Evolutionary conservation across 441 rosid genomes (phyloP), one percentile per base, ranked within the genome.

Genomic region (Monsonia emarginata): DNA sequence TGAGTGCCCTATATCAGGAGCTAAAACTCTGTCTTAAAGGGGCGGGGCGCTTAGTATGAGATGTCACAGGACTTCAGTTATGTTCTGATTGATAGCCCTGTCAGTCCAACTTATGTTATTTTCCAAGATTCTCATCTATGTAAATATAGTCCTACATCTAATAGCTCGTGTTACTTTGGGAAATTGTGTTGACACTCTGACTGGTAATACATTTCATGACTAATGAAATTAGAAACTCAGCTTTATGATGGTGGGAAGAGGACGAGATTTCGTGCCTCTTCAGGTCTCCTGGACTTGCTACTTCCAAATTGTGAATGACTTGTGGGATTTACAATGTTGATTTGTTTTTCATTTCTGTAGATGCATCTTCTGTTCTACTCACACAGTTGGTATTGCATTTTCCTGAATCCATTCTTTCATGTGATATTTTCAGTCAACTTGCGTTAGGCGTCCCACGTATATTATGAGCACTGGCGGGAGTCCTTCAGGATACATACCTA

Each of bases 401-500:
- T 38, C 61, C 32, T 42, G 22, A 64, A 31, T 72, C 10, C 54
- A 5, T 70, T 36, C 46, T 57, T 60, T 76, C 72, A 11, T 61
- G 22, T 60, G 75, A 63, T 72, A 66, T 28, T 62, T 70, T 32
- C 91, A 93, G 97, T 82, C 97, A 42, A 76, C 87, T 66, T 87
- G 88, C 24, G 70, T 86, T 62, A 83, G 98, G 75, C 81, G 93
- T 62, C 96, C 95, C 38, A 93, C 88, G 69, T 93, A 83, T 81
- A 87, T 90, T 66, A 67, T 90, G 82, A 88, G 91, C 85, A 83
- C 96, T 48, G 97, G 97, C 7, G 97, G 91, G 31, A 93, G 71
- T 63, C 75, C 95, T 68, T 68, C 86, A 22, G 85, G 83, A 63
- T 78, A 84, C 83, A 76, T 89, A 34, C 95, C 98, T 28, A 82